A percentile compares a stretch with the other conserved stretches of the same genome.
Evolutionary conservation across 345 rosid species (phyloP).

Genomic region (Salix suchowensis): DNA sequence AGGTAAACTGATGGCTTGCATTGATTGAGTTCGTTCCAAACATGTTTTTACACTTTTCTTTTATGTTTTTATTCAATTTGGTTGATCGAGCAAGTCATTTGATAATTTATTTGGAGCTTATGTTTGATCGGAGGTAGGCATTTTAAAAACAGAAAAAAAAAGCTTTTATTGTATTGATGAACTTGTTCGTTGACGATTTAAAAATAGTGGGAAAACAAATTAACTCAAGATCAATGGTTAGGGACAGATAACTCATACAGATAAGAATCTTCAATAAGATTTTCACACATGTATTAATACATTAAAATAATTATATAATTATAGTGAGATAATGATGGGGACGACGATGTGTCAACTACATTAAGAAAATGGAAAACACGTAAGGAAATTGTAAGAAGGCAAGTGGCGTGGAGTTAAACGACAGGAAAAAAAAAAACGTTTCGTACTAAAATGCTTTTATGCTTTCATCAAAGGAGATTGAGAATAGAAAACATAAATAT

Average conservation of each 20-base stretch:
- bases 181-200: neutral
- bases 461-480: neutral
- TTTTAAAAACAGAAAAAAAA: constrained; percentile 10
- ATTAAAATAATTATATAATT: neutral
- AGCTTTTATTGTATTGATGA: neutral
- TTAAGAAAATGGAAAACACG: neutral
- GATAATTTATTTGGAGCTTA: neutral
- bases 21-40: neutral
- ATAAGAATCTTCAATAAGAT: constrained; percentile 12
- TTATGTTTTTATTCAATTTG: neutral
- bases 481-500: neutral
- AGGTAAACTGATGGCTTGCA: constrained; percentile 32
- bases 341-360: constrained; percentile 27
- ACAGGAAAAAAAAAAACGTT: neutral
- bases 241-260: constrained; percentile 5
- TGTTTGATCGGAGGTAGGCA: neutral
- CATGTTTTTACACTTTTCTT: neutral
- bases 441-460: neutral
- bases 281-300: neutral
- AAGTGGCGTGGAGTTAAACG: neutral
- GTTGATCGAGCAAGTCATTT: neutral
- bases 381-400: neutral
- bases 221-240: neutral
- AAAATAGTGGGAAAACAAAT: neutral
- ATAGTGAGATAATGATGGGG: neutral